Conservation (phyloP, 2,329 filamentous ascomycete genomes). For the Chaetomium sp. region DNA sequence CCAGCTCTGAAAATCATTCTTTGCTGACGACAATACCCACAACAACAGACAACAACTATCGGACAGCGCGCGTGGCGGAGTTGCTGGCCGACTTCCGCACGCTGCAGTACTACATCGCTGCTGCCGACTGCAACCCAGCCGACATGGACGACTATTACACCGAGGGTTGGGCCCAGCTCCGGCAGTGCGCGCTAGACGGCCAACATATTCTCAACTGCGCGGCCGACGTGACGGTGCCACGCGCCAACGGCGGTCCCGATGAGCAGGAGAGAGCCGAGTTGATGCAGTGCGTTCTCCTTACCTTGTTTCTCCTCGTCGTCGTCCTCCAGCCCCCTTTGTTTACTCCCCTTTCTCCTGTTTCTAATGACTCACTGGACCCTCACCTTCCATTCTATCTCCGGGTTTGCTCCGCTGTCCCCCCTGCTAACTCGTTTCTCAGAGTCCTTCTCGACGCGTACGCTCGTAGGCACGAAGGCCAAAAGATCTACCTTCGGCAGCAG, state of each 20-base stretch:
- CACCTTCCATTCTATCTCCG: not conserved
- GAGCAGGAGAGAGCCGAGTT: conserved; percentile 58
- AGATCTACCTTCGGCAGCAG: conserved; percentile 56
- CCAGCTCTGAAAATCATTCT: no score
- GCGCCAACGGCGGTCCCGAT: conserved; percentile 44
- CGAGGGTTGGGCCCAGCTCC: conserved; percentile 55
- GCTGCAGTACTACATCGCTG: conserved; percentile 57
- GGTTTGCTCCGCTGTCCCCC: no score
- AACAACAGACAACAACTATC: conserved; percentile 51
- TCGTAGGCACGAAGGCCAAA: conserved; percentile 56
- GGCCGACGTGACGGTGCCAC: conserved; percentile 54
- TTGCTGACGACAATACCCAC: not conserved
- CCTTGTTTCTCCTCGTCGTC: not conserved
- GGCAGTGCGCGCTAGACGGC: conserved; percentile 57
- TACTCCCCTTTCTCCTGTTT: not conserved
- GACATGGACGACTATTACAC: conserved; percentile 55
- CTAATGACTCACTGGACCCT: not conserved
- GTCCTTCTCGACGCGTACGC: conserved; percentile 55
- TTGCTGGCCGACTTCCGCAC: conserved; percentile 55
- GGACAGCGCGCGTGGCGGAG: conserved; percentile 54
- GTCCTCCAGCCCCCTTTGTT: not conserved
- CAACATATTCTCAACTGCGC: conserved; percentile 60
- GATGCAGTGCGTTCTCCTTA: conserved; percentile 46
- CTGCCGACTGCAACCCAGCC: conserved; percentile 47
- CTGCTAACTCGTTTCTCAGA: conserved; percentile 28